Evolutionary conservation across 208 protist genomes (phyloP).

Genomic region (Acanthamoeba pearcei): DNA sequence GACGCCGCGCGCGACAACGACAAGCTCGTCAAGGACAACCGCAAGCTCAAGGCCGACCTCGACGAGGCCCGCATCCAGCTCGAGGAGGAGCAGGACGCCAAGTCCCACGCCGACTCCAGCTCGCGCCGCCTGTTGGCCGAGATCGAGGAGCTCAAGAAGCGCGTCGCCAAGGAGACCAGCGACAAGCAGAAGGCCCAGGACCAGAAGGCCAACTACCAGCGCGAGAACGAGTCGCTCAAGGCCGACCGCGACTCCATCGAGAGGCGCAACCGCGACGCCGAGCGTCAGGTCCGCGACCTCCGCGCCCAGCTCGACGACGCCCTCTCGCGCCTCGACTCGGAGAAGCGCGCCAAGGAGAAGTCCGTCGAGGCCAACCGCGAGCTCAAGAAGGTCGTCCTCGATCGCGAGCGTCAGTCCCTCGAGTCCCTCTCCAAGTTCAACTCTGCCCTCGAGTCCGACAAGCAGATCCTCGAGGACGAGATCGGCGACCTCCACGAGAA

Average conservation of each 20-base stretch:
- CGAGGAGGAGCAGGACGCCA: constrained; percentile 78
- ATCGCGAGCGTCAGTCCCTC: constrained; percentile 76
- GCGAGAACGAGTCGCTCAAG: constrained; percentile 78
- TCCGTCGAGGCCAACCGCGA: constrained; percentile 74
- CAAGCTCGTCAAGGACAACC: neutral
- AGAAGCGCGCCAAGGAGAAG: constrained; percentile 76
- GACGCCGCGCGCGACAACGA: constrained; percentile 18
- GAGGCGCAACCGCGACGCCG: constrained; percentile 73
- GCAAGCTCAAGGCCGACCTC: constrained; percentile 75
- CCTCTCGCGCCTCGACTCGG: constrained; percentile 76
- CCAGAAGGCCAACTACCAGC: constrained; percentile 50
- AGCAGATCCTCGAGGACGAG: constrained; percentile 79
- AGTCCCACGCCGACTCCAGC: constrained; percentile 68
- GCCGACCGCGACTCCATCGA: constrained; percentile 52
- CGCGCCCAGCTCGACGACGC: constrained; percentile 76
- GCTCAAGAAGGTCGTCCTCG: constrained; percentile 78
- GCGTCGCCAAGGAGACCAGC: constrained; percentile 1
- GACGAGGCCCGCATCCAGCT: constrained; percentile 76
- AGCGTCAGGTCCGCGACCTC: constrained; percentile 73
- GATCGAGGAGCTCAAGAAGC: constrained; percentile 75
- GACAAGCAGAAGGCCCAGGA: constrained; percentile 72
- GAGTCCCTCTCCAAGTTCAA: constrained; percentile 57
- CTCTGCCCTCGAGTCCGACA: constrained; percentile 66
- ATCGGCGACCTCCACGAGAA: constrained; percentile 53
- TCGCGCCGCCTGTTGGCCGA: constrained; percentile 76